Evolutionary conservation across 2,329 filamentous ascomycete species (phyloP), one percentile per base, ranked within the genome.

Genomic region (Corynespora cassiicola): DNA sequence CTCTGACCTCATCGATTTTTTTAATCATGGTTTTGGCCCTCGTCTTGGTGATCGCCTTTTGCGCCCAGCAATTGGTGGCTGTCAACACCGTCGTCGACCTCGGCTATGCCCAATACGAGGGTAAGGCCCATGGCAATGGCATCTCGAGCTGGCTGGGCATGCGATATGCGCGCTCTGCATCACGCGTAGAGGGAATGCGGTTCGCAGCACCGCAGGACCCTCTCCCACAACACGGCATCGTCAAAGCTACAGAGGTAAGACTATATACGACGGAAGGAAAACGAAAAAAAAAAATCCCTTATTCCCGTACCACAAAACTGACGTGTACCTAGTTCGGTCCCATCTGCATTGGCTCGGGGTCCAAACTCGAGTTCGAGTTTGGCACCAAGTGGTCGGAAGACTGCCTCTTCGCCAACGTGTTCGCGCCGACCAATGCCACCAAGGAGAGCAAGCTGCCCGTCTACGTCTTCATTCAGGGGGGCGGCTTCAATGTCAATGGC

Each of bases 61-160:
- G 47, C 48, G 61, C 43, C 36, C 53, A 57, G 33, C 39, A 49
- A 27, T 36, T 41, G 4, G 31, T 51, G 20, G 70, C 72, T 10
- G 63, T 74, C 17, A 53, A 70, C 12, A 45, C 65, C 3, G 56
- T 68, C 5, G 81, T 90, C 10, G 74, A 87, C 45, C 72, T 91
- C 15, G 77, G 75, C 3, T 91, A 90, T 59, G 78, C 84, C 19
- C 78, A 74, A 17, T 90, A 90, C 57, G 65, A 75, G 32, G 88
- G 88, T 7, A 66, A 71, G 4, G 58, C 72, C 1, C 70, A 77
- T 2, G 51, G 66, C 0, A 79, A 80, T 51, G 85, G 83, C 1
- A 70, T 90, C 31, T 82, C 79, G 2, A 77, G 85, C 63, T 92
- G 86, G 86, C 75, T 88, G 6, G 88, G 87, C 1, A 81, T 94